A percentile compares a stretch with the other conserved stretches of the same genome.
These are phyloP conservation scores for Stephanodiscus triporus DNA, from an alignment of 108 stramenopile species.

Conservation along the genomic window DNA sequence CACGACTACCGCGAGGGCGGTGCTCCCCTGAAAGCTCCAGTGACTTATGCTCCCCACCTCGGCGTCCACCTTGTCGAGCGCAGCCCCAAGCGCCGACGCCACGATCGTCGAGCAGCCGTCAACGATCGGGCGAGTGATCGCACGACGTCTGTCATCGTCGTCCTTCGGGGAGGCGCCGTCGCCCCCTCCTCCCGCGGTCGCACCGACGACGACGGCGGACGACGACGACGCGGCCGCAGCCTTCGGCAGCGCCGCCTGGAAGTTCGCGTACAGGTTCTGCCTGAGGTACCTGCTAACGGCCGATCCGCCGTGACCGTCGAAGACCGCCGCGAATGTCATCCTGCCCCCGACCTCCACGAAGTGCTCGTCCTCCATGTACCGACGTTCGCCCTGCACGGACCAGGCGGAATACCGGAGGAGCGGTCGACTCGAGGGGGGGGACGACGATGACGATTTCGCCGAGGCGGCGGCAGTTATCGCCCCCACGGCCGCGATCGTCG, in stretches of 20 bases:
- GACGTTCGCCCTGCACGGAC: constrained; percentile 58
- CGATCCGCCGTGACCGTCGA: constrained; percentile 95
- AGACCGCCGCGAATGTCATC: constrained; percentile 66
- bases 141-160: not conserved
- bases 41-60: constrained; percentile 66
- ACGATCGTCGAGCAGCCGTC: constrained; percentile 3
- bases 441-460: too few relatives aligned
- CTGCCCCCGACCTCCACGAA: constrained; percentile 51
- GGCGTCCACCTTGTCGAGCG: constrained; percentile 68
- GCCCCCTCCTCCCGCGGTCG: not conserved
- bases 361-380: constrained; percentile 88
- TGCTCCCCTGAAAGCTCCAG: constrained; percentile 89
- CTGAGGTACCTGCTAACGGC: constrained; percentile 82
- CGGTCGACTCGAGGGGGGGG: too few relatives aligned
- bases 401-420: constrained; percentile 35
- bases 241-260: constrained; percentile 57
- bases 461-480: too few relatives aligned
- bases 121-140: not conserved
- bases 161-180: constrained; percentile 5
- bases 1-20: constrained; percentile 81
- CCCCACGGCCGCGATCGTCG: too few relatives aligned
- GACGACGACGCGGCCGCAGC: constrained; percentile 1
- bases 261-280: constrained; percentile 76
- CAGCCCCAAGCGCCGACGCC: constrained; percentile 46
- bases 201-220: not conserved